Evolutionary conservation across 352 stramenopile species (phyloP), one percentile per base, ranked within the genome.

Genomic region (Plasmopara muralis): DNA sequence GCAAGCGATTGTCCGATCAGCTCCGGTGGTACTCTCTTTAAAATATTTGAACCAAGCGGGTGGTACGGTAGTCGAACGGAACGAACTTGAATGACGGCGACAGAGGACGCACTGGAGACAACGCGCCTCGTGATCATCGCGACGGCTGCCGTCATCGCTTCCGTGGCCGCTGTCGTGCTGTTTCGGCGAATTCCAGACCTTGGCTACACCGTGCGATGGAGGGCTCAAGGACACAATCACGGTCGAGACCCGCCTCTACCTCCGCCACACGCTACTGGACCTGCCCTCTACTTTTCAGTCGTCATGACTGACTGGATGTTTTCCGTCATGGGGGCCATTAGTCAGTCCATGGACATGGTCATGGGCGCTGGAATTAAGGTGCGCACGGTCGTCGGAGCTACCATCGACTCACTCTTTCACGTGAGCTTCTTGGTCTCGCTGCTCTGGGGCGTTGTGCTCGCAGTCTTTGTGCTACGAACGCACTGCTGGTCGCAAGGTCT

Each of bases 261-360:
- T 13, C 49, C 68, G 14, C 61, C 62, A 8, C 43, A 72, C 38
- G 54, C 47, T 9, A 68, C 64, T n/a, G 60, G 76, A 9, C 68
- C 65, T 28, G 73, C 73, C 34, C 70, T 86, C 31, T 84, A 74
- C 51, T 77, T 75, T 52, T 75, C 66, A 18, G 64, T 81, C 37
- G 56, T 81, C 7, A 70, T 84, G 47, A 73, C 71, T 8, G 75
- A 86, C 63, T 76, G 68, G 65, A 53, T 83, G 16, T 79, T 86
- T 47, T 66, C 66, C 5, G 60, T 65, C 30, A 55, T 66, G n/a
- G 73, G 73, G 4, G 69, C 78, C 4, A 50, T 84, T 43, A 76
- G 70, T 50, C 66, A 83, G 38, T 72, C 76, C 4, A 70, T 81
- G 54, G 53, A 80, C 43, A 62, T 86, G 51, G 70, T 77, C 42